These are phyloP conservation scores for Aspergillus phoenicis DNA, from an alignment of 2,329 filamentous ascomycete species.

Conservation along the genomic window DNA sequence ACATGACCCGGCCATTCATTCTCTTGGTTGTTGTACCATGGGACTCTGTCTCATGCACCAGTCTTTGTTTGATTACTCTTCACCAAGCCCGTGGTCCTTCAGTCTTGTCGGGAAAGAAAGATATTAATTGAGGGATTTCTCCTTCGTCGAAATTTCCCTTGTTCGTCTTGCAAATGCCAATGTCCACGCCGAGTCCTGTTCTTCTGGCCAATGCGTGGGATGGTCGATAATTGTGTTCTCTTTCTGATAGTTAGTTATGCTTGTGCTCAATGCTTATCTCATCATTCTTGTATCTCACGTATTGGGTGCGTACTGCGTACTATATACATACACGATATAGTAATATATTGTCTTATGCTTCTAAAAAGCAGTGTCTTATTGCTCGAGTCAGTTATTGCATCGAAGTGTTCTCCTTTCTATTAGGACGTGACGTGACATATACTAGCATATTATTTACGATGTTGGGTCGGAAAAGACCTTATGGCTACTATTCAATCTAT, in stretches of 20 bases:
- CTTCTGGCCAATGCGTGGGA: background rate
- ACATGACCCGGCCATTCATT: background rate
- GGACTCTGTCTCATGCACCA: background rate
- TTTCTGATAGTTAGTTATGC: background rate
- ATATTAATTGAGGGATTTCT: background rate
- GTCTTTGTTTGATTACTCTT: constrained; percentile 1
- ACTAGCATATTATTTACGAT: background rate
- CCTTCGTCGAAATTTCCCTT: background rate
- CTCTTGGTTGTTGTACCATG: background rate
- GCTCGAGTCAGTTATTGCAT: no score
- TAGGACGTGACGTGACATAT: background rate
- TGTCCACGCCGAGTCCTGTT: background rate
- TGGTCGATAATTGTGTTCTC: background rate
- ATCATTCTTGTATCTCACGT: background rate
- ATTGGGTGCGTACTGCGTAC: background rate
- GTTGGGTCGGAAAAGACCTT: background rate
- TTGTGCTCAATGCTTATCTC: background rate
- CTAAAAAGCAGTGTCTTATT: background rate
- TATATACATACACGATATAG: background rate
- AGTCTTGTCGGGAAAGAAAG: background rate
- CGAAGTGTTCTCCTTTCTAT: background rate
- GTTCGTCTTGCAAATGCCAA: background rate
- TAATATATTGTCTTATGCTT: background rate
- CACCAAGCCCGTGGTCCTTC: background rate
- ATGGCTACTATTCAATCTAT: no score